A percentile compares a stretch with the other conserved stretches of the same genome.
These are phyloP conservation scores for Lagerstroemia fauriei DNA, from an alignment of 441 rosid genomes.

Conservation along the genomic window DNA sequence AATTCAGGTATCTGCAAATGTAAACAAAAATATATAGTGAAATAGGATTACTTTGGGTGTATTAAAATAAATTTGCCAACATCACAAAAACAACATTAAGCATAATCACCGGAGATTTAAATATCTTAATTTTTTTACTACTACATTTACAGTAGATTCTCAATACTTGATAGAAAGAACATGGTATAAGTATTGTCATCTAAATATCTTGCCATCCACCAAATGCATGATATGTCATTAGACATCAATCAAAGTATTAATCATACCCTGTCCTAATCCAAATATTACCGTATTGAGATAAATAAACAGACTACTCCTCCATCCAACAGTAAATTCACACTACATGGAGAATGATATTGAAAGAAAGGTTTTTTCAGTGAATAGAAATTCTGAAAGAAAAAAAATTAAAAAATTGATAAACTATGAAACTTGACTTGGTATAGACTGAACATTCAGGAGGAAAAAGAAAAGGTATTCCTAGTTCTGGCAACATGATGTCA, in stretches of 20 bases:
- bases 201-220: not conserved
- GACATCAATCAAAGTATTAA: not conserved
- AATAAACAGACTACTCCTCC: not conserved
- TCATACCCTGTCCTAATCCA: not conserved
- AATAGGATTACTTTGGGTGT: not conserved
- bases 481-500: not conserved
- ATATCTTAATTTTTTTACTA: not conserved
- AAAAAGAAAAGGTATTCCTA: not conserved
- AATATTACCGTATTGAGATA: not conserved
- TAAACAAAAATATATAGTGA: not conserved
- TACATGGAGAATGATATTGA: not conserved
- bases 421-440: not conserved
- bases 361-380: not conserved
- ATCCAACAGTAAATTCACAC: not conserved
- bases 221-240: not conserved
- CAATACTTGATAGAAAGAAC: not conserved
- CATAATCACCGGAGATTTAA: not conserved
- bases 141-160: not conserved
- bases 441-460: not conserved
- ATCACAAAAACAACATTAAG: not conserved
- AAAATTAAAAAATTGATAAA: not conserved
- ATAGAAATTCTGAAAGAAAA: not conserved
- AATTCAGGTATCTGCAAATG: conserved; percentile 77
- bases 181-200: not conserved
- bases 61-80: not conserved